Evolutionary conservation across 495 filamentous ascomycete genomes (phyloP).

Genomic region (Neurospora terricola): DNA sequence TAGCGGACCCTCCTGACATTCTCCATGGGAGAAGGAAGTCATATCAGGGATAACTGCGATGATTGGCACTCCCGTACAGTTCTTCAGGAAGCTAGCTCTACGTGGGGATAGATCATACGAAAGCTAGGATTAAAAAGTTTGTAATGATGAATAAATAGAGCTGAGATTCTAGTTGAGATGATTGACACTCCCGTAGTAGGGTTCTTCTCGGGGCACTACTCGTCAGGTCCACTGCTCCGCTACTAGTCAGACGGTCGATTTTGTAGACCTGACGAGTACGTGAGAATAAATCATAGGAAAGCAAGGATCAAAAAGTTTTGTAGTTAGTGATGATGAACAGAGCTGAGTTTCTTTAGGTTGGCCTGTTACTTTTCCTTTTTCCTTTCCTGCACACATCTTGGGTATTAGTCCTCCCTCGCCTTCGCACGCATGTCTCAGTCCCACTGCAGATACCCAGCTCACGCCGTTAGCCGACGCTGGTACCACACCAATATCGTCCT

Average conservation of each 20-base stretch:
- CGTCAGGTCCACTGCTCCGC: no score
- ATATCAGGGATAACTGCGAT: neutral
- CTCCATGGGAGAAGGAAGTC: neutral
- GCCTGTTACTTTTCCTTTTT: neutral
- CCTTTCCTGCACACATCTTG: neutral
- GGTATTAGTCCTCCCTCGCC: neutral
- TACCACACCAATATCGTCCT: neutral
- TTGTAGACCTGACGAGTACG: neutral
- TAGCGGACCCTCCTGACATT: neutral
- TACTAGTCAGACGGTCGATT: no score
- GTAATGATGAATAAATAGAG: neutral
- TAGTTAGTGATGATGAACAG: neutral
- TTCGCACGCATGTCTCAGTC: neutral
- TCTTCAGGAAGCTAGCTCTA: neutral
- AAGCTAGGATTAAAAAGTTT: no score
- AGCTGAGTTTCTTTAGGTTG: neutral
- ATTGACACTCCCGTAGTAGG: neutral
- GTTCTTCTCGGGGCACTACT: neutral
- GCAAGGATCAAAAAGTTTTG: neutral
- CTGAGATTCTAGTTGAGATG: neutral
- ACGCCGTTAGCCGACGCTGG: neutral
- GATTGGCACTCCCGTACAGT: neutral
- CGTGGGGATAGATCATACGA: accelerated
- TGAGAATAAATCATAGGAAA: neutral
- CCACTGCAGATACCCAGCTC: neutral